Evolutionary conservation across 2,329 filamentous ascomycete genomes (phyloP), one percentile per base, ranked within the genome.

Genomic region (Colletotrichum salicis): DNA sequence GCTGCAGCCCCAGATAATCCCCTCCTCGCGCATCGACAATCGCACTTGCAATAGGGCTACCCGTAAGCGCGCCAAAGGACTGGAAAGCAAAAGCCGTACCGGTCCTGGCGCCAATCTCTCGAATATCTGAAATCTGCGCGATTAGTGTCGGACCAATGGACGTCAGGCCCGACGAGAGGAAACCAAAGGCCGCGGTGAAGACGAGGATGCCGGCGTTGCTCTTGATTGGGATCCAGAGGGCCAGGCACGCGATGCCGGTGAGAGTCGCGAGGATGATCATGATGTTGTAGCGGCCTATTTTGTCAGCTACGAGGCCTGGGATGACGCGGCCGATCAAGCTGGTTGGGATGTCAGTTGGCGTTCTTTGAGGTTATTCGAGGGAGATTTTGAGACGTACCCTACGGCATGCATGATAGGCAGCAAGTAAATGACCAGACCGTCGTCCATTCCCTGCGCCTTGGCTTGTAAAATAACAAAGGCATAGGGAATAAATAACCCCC

Each of bases 81-180:
- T 90, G 84, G 63, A 91, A 79, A 10, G 89, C 86, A 77, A 93
- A 93, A 41, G 89, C 85, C 0, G 88, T 86, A 1, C 93, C 93
- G 1, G 87, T 90, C 4, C 93, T 85, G 1, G 91, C 87, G 8
- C 93, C 93, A 31, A 95, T 91, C 77, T 93, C 86, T 22, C 88
- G 84, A 55, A 94, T 87, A 55, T 93, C 90, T 1, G 89, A 91
- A 73, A 94, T 92, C 76, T 94, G 91, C 1, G 91, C 91, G 24
- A 94, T 84, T 13, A 93, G 82, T 0, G 91, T 87, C 0, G 92
- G 90, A 0, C 85, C 84, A 27, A 94, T 82, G 0, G 88, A 88
- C 33, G 93, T 88, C 74, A 91, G 92, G 1, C 89, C 88, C 5
- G 92, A 92, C 0, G 41, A 91, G n/a, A 86, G 86, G 77, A 94